Evolutionary conservation across 176 grass and related monocot genomes (phyloP), one percentile per base, ranked within the genome.

Genomic region (Dactylis glomerata): DNA sequence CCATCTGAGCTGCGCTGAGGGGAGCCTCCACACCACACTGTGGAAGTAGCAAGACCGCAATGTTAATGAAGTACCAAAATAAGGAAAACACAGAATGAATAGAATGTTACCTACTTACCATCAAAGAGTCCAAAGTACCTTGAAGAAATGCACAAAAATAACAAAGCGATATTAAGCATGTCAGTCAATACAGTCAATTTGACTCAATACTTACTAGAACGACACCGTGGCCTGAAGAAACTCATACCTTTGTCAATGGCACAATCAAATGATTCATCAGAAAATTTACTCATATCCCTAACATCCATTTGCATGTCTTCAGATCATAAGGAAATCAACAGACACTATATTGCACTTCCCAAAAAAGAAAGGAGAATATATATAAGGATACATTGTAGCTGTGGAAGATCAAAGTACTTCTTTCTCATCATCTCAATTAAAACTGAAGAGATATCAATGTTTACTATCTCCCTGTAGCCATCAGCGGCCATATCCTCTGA

Each of bases 291-390:
- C 93, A 99, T 99, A 77, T 96, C 91, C 72, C 96, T 87, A 74
- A 92, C 96, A 96, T 99, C 96, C 93, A 99, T 92, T 89, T 92
- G 89, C 91, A 96, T 86, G 85, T 99, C 96, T 99, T 57, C 68
- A 49, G 33, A 32, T 50, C 70, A 90, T 84, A 88, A 88, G 90
- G 76, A 86, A 56, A 87, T 42, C 75, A 89, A 86, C 23, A 5
- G 37, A 20, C 3, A 2, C 36, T 31, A 86, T 30, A 66, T 37
- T 75, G 12, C 56, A 76, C 17, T 31, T 78, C 49, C 4, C 1
- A 26, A 51, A 23, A 76, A 68, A 59, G 56, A 8, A 64, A 64
- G 61, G 63, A 77, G 55, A 82, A 80, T 41, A 4, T 16, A 70
- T 11, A 52, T n/a, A 78, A 92, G 77, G 83, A 93, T 99, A 99